Evolutionary conservation across 1,284 basidiomycete species (phyloP).

Genomic region (Marasmius tenuissimus): DNA sequence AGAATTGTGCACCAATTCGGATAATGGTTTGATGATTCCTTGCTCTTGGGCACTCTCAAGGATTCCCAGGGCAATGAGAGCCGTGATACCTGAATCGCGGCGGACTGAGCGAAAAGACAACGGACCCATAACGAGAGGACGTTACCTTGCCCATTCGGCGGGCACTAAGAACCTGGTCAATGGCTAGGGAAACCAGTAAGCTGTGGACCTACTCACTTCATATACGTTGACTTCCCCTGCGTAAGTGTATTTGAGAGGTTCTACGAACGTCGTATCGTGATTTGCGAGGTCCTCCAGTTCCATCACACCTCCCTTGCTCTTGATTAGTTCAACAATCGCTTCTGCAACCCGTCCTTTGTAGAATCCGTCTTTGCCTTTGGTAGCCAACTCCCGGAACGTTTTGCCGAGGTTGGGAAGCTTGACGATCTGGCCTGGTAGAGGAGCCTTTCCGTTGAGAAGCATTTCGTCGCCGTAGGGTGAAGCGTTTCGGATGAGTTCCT

Average conservation of each 20-base stretch:
- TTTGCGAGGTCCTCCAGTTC: conserved; percentile 83
- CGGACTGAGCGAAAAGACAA: background rate
- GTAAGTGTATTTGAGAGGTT: conserved; percentile 91
- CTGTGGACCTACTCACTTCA: conserved; percentile 54
- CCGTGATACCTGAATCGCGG: conserved; percentile 66
- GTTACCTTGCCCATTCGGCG: conserved; percentile 89
- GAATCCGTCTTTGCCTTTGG: conserved; percentile 86
- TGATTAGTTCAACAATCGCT: conserved; percentile 84
- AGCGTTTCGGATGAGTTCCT: conserved; percentile 72
- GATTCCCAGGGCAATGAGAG: conserved; percentile 89
- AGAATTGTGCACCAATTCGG: conserved; percentile 86
- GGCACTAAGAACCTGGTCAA: conserved; percentile 55
- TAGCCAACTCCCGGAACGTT: conserved; percentile 81
- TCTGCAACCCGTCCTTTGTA: conserved; percentile 90
- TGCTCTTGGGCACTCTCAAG: conserved; percentile 83
- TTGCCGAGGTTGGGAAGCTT: conserved; percentile 77
- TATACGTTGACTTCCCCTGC: conserved; percentile 79
- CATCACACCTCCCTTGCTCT: conserved; percentile 88
- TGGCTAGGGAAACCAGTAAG: background rate
- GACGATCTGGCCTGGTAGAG: conserved; percentile 77
- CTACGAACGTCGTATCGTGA: conserved; percentile 78
- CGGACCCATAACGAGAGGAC: background rate
- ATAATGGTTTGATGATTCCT: conserved; percentile 67
- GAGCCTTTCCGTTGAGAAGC: conserved; percentile 81
- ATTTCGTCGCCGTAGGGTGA: conserved; percentile 84